Conservation (phyloP, 495 filamentous ascomycete species). For the Lophiostoma macrostomum region DNA sequence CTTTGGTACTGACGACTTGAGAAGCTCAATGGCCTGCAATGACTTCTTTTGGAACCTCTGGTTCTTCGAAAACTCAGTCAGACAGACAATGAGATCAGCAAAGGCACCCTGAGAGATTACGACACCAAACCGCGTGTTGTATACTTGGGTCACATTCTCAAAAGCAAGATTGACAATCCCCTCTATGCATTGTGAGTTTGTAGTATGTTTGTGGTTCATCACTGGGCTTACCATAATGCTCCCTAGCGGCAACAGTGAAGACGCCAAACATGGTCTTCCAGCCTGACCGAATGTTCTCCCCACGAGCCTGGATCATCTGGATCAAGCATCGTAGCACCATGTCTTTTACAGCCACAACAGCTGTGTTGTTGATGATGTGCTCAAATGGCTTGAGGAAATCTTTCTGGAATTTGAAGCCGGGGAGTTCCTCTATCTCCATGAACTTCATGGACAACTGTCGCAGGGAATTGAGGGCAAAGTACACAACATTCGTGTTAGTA, state of each 20-base stretch:
- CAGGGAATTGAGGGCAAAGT: slow-evolving; percentile 92
- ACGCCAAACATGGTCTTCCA: slow-evolving; percentile 99
- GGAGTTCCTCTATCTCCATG: slow-evolving; percentile 95
- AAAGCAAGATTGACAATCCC: slow-evolving; percentile 94
- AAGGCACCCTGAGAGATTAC: slow-evolving; percentile 97
- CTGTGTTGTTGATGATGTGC: slow-evolving; percentile 92
- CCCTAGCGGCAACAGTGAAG: slow-evolving; percentile 90
- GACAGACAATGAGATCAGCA: slow-evolving; percentile 89
- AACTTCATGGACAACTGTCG: slow-evolving; percentile 96
- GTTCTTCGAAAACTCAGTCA: slow-evolving; percentile 99
- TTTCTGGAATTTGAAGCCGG: slow-evolving; percentile 99
- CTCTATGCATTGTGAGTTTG: slow-evolving; percentile 54
- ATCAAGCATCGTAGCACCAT: slow-evolving; percentile 96
- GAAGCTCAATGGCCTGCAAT: slow-evolving; percentile 88
- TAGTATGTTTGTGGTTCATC: not conserved
- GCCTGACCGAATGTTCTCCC: slow-evolving; percentile 92
- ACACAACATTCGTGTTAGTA: slow-evolving; percentile 89
- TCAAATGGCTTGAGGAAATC: slow-evolving; percentile 98
- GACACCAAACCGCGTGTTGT: slow-evolving; percentile 92
- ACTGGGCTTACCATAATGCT: slow-evolving; percentile 66
- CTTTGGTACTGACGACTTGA: slow-evolving; percentile 84
- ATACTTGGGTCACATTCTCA: slow-evolving; percentile 96
- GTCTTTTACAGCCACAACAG: slow-evolving; percentile 86
- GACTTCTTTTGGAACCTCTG: slow-evolving; percentile 97
- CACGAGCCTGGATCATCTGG: slow-evolving; percentile 97